Evolutionary conservation across 352 stramenopile species (phyloP).

Genomic region (Phytophthora pinifolia): DNA sequence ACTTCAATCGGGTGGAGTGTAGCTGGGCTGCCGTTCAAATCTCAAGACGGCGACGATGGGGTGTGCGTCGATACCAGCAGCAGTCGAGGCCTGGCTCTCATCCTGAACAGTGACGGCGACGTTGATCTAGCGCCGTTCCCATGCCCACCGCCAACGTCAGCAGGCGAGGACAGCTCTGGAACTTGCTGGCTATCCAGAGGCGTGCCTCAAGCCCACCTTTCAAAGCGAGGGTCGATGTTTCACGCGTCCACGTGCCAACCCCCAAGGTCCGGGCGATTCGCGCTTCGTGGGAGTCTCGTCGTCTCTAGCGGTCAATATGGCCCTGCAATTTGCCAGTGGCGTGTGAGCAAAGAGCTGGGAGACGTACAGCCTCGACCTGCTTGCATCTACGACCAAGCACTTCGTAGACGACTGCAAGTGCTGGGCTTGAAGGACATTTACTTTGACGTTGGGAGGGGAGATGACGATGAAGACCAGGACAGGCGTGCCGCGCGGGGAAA

Average conservation of each 20-base stretch:
- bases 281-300: conserved; percentile 57
- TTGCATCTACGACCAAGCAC: conserved; percentile 23
- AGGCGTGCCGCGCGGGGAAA: too few relatives aligned
- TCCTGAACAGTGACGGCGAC: conserved; percentile 20
- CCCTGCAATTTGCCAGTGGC: conserved; percentile 71
- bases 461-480: conserved; percentile 12
- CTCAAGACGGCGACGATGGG: neutral
- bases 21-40: conserved; percentile 3
- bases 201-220: conserved; percentile 29
- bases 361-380: conserved; percentile 44
- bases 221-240: conserved; percentile 2
- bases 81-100: conserved; percentile 15
- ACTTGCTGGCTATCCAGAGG: conserved; percentile 21
- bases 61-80: conserved; percentile 14
- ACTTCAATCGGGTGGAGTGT: conserved; percentile 44
- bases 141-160: conserved; percentile 14
- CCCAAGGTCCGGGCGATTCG: conserved; percentile 38
- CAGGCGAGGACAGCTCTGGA: conserved; percentile 8
- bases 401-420: conserved; percentile 21
- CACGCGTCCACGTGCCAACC: neutral
- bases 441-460: conserved; percentile 24
- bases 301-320: conserved; percentile 49
- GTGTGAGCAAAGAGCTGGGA: conserved; percentile 45
- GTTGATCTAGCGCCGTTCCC: conserved; percentile 25
- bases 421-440: conserved; percentile 49